phyloP scores from a whole-genome alignment of 2,329 filamentous ascomycete species.

The Fusarium staphyleae region DNA sequence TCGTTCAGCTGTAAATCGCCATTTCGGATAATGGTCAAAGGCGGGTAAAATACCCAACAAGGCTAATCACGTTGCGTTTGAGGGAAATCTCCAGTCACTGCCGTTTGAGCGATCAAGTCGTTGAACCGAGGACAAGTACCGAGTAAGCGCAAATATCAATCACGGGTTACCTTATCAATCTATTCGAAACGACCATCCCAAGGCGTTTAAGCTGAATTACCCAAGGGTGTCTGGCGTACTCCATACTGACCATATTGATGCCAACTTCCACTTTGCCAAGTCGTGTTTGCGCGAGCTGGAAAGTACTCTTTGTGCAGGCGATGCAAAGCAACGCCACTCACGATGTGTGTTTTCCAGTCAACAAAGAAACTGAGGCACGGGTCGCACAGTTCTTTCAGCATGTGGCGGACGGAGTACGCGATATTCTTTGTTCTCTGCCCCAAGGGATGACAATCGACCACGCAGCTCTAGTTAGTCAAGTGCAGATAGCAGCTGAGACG shows the following conservation, averaged over 20 bases:
- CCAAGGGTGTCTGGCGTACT: background rate
- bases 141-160: too few species aligned
- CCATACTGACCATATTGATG: background rate
- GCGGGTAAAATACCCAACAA: too few species aligned
- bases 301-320: conserved; percentile 12
- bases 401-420: conserved; percentile 3
- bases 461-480: too few species aligned
- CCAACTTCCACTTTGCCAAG: background rate
- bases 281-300: background rate
- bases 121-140: too few species aligned
- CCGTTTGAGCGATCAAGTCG: background rate
- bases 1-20: conserved; percentile 24
- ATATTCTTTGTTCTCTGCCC: conserved; percentile 33
- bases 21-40: conserved; percentile 25
- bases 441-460: background rate
- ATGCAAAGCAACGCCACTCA: conserved; percentile 2
- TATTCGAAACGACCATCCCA: conserved; percentile 26
- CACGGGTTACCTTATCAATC: conserved; percentile 16
- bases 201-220: conserved; percentile 3
- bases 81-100: background rate
- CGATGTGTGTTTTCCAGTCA: background rate
- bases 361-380: conserved; percentile 29
- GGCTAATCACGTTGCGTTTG: too few species aligned
- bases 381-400: background rate
- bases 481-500: background rate